Conservation (phyloP, 208 protist species). For the Leishmania arabica region DNA sequence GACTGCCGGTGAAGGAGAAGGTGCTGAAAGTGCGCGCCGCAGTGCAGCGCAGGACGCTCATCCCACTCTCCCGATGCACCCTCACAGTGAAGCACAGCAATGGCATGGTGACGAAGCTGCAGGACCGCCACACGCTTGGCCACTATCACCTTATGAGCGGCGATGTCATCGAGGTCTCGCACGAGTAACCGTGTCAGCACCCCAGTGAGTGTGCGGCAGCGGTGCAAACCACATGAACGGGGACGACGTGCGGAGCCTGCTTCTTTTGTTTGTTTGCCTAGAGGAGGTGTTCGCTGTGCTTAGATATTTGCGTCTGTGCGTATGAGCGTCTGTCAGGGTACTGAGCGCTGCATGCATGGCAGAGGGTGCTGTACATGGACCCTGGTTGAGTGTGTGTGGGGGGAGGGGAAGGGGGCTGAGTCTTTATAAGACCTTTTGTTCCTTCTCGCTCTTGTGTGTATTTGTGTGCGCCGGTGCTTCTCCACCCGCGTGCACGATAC, state of each 20-base stretch:
- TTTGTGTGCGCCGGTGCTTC: neutral
- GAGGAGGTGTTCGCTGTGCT: neutral
- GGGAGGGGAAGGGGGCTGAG: neutral
- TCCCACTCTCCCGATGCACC: conserved; percentile 81
- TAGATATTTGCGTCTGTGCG: neutral
- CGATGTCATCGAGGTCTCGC: conserved; percentile 70
- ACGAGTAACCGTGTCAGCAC: conserved; percentile 47
- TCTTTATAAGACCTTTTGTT: neutral
- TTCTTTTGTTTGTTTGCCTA: neutral
- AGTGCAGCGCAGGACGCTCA: conserved; percentile 81
- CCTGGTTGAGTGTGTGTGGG: neutral
- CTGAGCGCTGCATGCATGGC: neutral
- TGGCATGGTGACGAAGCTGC: conserved; percentile 29
- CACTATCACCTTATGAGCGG: conserved; percentile 78
- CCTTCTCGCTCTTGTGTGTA: neutral
- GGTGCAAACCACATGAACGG: neutral
- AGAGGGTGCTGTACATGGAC: neutral
- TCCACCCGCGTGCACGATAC: neutral
- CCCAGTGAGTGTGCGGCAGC: neutral
- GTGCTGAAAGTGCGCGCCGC: conserved; percentile 73
- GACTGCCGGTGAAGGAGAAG: conserved; percentile 64
- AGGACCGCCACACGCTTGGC: conserved; percentile 71
- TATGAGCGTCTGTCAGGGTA: neutral
- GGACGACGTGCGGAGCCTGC: neutral
- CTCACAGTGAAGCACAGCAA: conserved; percentile 35